Evolutionary conservation across 768 basidiomycete species (phyloP), one percentile per base, ranked within the genome.

Genomic region (Pulveroboletus sp.): DNA sequence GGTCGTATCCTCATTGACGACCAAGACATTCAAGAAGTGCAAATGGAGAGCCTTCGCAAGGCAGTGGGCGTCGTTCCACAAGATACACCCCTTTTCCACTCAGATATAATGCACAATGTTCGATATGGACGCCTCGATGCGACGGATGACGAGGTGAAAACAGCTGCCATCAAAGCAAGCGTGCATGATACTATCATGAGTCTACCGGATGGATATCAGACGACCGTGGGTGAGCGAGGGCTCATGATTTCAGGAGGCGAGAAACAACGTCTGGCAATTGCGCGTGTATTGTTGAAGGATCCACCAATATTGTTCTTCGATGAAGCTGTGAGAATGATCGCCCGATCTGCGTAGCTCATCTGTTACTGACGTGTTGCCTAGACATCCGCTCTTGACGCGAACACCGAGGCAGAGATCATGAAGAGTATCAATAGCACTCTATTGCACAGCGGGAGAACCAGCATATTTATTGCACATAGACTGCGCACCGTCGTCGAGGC

Each of bases 161-260:
- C 83, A 58, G 95, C 86, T 17, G 85, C 93, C 49, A 74, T 73
- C 64, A 86, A 87, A 69, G 96, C 96, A 35, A 91, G 90, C 58
- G 88, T 98, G 18, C 86, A 93, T 58, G 72, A 85, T 12, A 83
- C 90, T 3, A 80, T 99, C 49, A 72, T 78, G 72, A 74, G 79
- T 32, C 70, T 99, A 31, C 93, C 94, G 0, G 89, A 93, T 6
- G 84, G 85, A 49, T 99, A 96, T 66, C 61, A 70, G 36, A 98
- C 96, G 2, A 86, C 86, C 60, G 96, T 99, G 21, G 96, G 96
- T 1, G 96, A 99, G 70, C 73, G 96, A 36, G 96, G 96, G 5
- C 67, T 97, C 64, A 99, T 99, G 96, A 91, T 99, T 42, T 94
- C 91, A 33, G 96, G 96, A 0, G 96, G 96, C 1, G 96, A 99